phyloP scores from a whole-genome alignment of 2,329 filamentous ascomycete species.

The Metarhizium robertsii region DNA sequence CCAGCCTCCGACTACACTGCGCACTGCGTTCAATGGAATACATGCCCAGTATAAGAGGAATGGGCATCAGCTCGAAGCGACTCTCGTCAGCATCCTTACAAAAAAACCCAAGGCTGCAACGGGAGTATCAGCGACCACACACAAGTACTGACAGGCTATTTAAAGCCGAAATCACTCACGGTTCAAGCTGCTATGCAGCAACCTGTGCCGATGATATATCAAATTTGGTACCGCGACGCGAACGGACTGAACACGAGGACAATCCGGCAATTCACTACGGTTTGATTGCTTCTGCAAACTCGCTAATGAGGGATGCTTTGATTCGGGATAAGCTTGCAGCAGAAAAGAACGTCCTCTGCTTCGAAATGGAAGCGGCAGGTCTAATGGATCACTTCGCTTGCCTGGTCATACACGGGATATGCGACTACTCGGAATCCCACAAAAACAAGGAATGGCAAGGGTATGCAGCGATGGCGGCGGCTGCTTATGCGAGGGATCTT shows the following conservation, averaged over 20 bases:
- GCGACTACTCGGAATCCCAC: conserved; percentile 25
- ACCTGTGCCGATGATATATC: not conserved
- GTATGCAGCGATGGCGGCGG: conserved; percentile 20
- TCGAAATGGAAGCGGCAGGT: conserved; percentile 22
- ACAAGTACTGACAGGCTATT: too few relatives aligned
- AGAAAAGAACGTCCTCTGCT: not conserved
- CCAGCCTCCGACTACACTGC: conserved; percentile 7
- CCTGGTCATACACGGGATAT: conserved; percentile 24
- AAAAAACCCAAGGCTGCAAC: not conserved
- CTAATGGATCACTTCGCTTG: conserved; percentile 20
- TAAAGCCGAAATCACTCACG: too few relatives aligned
- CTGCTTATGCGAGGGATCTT: conserved; percentile 19
- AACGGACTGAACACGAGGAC: not conserved
- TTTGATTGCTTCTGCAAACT: conserved; percentile 3
- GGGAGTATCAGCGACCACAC: not conserved
- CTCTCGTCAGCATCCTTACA: not conserved
- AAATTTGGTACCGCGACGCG: not conserved
- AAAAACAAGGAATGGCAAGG: conserved; percentile 22
- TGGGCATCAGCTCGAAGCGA: conserved; percentile 7
- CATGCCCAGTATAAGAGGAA: not conserved
- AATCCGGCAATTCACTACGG: conserved; percentile 13
- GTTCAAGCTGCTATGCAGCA: not conserved
- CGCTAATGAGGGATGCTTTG: not conserved
- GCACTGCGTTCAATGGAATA: conserved; percentile 3
- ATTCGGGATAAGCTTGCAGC: conserved; percentile 15